Conservation (phyloP, 1,284 basidiomycete genomes). For the Meripilus lineatus region DNA sequence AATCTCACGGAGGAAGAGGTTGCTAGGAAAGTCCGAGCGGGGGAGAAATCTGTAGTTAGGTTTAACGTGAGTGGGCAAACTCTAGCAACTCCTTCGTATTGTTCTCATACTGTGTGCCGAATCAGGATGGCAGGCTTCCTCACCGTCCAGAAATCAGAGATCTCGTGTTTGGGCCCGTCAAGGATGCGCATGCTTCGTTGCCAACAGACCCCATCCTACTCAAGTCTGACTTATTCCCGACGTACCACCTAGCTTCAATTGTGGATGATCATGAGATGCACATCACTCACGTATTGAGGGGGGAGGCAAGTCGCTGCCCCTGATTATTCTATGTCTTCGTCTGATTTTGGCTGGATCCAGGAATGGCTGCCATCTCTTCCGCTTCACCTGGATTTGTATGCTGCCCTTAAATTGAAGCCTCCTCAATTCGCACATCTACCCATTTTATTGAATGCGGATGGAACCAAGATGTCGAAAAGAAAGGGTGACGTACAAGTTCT, state of each 20-base stretch:
- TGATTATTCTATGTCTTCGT: neutral
- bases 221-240: constrained; percentile 92
- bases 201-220: constrained; percentile 90
- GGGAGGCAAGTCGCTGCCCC: constrained; percentile 61
- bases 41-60: constrained; percentile 79
- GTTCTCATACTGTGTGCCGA: neutral
- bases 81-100: neutral
- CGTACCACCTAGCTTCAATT: constrained; percentile 95
- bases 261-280: constrained; percentile 97
- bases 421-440: constrained; percentile 92
- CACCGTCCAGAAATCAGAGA: constrained; percentile 47
- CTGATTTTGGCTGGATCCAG: constrained; percentile 30
- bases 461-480: constrained; percentile 93
- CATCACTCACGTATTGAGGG: constrained; percentile 92
- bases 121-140: constrained; percentile 53
- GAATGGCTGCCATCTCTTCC: constrained; percentile 98
- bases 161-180: constrained; percentile 72
- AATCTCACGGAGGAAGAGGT: constrained; percentile 85
- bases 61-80: constrained; percentile 77
- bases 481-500: constrained; percentile 85
- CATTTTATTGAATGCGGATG: constrained; percentile 85
- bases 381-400: constrained; percentile 88
- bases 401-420: constrained; percentile 65
- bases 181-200: constrained; percentile 70
- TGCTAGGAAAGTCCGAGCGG: constrained; percentile 63